Conservation (phyloP, 495 filamentous ascomycete genomes). For the Hypoxylon lienhwacheense region DNA sequence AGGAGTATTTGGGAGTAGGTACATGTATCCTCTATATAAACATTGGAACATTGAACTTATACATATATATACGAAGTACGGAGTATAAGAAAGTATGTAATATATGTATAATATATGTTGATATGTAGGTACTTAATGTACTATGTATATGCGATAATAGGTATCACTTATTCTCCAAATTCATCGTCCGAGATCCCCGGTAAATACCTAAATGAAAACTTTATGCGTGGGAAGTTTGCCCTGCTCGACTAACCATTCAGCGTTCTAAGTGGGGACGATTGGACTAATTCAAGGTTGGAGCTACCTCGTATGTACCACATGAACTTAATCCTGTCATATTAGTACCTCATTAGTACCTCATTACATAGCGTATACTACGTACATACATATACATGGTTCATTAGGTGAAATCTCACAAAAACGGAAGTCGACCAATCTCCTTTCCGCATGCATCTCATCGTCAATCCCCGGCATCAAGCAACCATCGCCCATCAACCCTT, state of each 20-base stretch:
- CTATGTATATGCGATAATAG: constrained; percentile 12
- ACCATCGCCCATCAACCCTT: neutral
- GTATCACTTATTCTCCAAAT: neutral
- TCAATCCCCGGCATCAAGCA: constrained; percentile 2
- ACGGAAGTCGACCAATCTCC: constrained; percentile 25
- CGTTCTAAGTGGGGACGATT: too few species aligned
- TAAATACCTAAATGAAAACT: constrained; percentile 30
- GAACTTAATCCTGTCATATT: too few species aligned
- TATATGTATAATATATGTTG: neutral
- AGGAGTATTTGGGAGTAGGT: neutral
- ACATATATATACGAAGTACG: neutral
- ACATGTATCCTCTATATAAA: too few species aligned
- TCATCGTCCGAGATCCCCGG: constrained; percentile 6
- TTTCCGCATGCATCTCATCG: constrained; percentile 34
- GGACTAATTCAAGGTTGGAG: constrained; percentile 23
- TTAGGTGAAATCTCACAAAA: too few species aligned
- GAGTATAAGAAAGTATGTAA: neutral
- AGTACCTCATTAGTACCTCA: too few species aligned
- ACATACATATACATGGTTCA: too few species aligned
- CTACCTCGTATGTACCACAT: too few species aligned
- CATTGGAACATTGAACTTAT: too few species aligned
- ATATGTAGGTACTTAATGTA: neutral
- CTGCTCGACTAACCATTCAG: constrained; percentile 4
- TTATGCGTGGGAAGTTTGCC: constrained; percentile 26
- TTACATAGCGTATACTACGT: too few species aligned